Conservation (phyloP, 352 stramenopile species). For the Globisporangium recalcitrans region DNA sequence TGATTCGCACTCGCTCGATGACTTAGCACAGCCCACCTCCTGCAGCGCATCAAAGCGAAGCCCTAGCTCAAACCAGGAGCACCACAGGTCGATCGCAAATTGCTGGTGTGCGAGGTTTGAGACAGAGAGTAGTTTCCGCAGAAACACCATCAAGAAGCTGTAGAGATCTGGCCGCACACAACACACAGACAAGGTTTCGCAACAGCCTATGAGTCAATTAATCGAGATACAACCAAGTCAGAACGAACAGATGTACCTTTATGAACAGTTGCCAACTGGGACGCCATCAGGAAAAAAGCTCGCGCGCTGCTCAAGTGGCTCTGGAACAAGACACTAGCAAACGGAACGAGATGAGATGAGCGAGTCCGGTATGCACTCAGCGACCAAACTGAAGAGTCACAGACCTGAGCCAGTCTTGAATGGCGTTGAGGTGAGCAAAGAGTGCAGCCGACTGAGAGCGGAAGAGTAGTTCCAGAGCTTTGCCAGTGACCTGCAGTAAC, state of each 20-base stretch:
- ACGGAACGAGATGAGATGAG: background rate
- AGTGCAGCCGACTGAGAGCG: constrained; percentile 29
- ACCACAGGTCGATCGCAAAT: constrained; percentile 71
- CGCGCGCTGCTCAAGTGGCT: constrained; percentile 33
- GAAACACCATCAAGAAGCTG: constrained; percentile 77
- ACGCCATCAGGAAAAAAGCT: constrained; percentile 42
- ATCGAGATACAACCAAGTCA: no score
- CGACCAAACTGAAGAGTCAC: background rate
- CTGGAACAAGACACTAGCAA: constrained; percentile 40
- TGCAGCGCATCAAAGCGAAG: constrained; percentile 51
- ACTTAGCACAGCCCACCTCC: constrained; percentile 33
- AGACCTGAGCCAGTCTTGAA: constrained; percentile 71
- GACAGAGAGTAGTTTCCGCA: constrained; percentile 68
- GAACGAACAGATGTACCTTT: constrained; percentile 48
- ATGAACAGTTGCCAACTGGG: constrained; percentile 31
- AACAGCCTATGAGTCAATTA: no score
- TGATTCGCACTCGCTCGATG: background rate
- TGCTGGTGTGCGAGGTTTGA: constrained; percentile 36
- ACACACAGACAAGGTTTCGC: background rate
- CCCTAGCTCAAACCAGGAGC: constrained; percentile 43
- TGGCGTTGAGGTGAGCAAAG: constrained; percentile 38
- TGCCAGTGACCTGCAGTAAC: constrained; percentile 12
- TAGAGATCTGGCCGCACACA: constrained; percentile 51
- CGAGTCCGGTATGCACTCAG: background rate
- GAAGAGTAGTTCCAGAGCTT: constrained; percentile 19